phyloP scores from a whole-genome alignment of 805 yeast genomes.

The Henningerozyma blattae region DNA sequence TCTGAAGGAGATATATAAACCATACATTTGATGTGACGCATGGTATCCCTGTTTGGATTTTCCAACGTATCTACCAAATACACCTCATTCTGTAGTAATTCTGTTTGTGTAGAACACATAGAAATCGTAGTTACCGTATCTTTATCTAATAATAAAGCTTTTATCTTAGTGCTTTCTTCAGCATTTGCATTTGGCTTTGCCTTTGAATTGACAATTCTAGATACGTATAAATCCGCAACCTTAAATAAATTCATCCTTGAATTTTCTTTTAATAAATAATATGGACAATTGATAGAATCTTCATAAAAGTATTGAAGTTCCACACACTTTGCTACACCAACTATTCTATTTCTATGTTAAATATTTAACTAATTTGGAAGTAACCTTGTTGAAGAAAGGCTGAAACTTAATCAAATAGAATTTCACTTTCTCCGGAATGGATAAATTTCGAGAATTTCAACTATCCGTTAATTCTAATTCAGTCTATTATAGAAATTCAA shows the following conservation, averaged over 20 bases:
- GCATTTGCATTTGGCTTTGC: constrained; percentile 9
- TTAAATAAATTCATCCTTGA: constrained; percentile 33
- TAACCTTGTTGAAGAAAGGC: too few relatives aligned
- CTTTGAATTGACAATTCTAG: constrained; percentile 26
- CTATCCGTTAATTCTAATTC: too few relatives aligned
- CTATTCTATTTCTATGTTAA: too few relatives aligned
- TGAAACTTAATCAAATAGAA: too few relatives aligned
- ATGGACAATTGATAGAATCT: too few relatives aligned
- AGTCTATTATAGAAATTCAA: too few relatives aligned
- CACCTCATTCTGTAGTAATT: constrained; percentile 69
- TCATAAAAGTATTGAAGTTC: too few relatives aligned
- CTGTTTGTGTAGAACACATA: constrained; percentile 82
- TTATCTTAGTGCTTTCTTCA: constrained; percentile 32
- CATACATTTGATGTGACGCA: constrained; percentile 74
- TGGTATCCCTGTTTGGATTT: constrained; percentile 46
- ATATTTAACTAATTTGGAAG: too few relatives aligned
- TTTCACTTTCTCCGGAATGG: too few relatives aligned
- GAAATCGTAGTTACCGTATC: constrained; percentile 76
- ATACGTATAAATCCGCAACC: constrained; percentile 34
- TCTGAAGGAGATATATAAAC: constrained; percentile 66
- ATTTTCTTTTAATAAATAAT: too few relatives aligned
- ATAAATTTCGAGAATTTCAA: too few relatives aligned
- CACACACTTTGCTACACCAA: too few relatives aligned
- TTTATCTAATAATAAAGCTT: constrained; percentile 68
- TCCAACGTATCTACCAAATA: constrained; percentile 66